Evolutionary conservation across 192 early-diverging fungal genomes (phyloP).

Genomic region (Oehlia diaphana): DNA sequence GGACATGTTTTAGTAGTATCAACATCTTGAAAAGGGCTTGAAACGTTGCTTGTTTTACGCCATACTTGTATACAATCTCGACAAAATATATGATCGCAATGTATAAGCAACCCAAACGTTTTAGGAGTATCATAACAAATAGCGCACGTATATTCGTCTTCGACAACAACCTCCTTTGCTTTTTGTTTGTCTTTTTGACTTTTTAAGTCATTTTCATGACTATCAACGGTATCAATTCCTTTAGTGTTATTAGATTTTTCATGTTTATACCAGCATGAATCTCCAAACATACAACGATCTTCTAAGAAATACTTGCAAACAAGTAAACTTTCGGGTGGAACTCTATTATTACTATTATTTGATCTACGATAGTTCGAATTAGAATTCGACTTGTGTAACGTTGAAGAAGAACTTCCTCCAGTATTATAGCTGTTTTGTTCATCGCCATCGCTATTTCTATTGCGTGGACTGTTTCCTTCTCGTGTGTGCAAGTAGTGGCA

Average conservation of each 20-base stretch:
- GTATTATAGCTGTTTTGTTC: not conserved
- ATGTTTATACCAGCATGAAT: constrained; percentile 29
- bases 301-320: constrained; percentile 23
- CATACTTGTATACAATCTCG: constrained; percentile 21
- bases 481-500: constrained; percentile 3
- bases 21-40: not conserved
- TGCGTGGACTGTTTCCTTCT: not conserved
- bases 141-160: constrained; percentile 15
- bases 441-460: not conserved
- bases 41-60: constrained; percentile 17
- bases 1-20: constrained; percentile 21
- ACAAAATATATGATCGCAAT: constrained; percentile 34
- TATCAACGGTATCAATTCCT: not conserved
- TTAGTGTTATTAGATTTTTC: constrained; percentile 10
- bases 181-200: constrained; percentile 9
- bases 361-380: not conserved
- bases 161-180: constrained; percentile 9
- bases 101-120: constrained; percentile 27
- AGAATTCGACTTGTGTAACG: not conserved
- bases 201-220: not conserved
- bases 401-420: constrained; percentile 1
- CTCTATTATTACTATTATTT: not conserved
- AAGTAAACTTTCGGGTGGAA: not conserved
- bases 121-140: constrained; percentile 32
- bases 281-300: constrained; percentile 25